Percentiles rank a stretch among this genome's conserved stretches.
Conservation (phyloP, 2,329 filamentous ascomycete genomes). For the Stagonosporopsis vannaccii region DNA sequence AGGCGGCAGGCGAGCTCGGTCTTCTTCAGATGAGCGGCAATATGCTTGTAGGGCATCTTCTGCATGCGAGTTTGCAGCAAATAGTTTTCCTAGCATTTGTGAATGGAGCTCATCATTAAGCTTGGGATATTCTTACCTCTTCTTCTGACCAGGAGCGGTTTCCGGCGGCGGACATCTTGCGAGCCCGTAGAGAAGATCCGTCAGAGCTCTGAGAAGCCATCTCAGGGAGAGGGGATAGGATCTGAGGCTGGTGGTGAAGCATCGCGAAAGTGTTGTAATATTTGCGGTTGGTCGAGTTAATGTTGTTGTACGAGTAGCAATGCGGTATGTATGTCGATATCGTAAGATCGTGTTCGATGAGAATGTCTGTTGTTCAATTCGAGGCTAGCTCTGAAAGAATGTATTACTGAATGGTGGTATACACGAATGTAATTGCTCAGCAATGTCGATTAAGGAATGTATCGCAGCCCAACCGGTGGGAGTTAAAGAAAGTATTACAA, state of each 20-base stretch:
- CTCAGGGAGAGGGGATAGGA: constrained; percentile 49
- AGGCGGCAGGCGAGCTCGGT: constrained; percentile 86
- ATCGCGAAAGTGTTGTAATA: constrained; percentile 27
- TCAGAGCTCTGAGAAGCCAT: constrained; percentile 42
- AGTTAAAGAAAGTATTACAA: constrained; percentile 57
- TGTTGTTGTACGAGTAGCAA: constrained; percentile 48
- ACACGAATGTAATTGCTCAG: constrained; percentile 50
- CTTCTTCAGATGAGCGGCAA: constrained; percentile 84
- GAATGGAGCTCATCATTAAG: constrained; percentile 10
- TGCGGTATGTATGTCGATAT: constrained; percentile 28
- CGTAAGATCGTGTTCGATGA: constrained; percentile 37
- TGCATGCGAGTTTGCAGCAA: constrained; percentile 83
- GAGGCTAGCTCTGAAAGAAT: constrained; percentile 50
- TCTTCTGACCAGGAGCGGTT: constrained; percentile 86
- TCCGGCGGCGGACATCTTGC: constrained; percentile 74
- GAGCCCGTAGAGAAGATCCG: constrained; percentile 65
- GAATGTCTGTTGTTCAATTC: constrained; percentile 57
- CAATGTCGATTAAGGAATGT: constrained; percentile 59
- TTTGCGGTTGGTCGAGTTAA: constrained; percentile 5
- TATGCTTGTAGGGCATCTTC: constrained; percentile 92
- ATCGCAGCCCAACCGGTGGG: constrained; percentile 64
- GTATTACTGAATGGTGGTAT: constrained; percentile 45
- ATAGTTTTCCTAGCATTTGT: constrained; percentile 73
- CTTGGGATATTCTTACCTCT: constrained; percentile 64
- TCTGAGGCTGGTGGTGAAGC: constrained; percentile 50